These are phyloP conservation scores for Colletotrichum caudatum DNA, from an alignment of 2,329 filamentous ascomycete species.

Conservation along the genomic window DNA sequence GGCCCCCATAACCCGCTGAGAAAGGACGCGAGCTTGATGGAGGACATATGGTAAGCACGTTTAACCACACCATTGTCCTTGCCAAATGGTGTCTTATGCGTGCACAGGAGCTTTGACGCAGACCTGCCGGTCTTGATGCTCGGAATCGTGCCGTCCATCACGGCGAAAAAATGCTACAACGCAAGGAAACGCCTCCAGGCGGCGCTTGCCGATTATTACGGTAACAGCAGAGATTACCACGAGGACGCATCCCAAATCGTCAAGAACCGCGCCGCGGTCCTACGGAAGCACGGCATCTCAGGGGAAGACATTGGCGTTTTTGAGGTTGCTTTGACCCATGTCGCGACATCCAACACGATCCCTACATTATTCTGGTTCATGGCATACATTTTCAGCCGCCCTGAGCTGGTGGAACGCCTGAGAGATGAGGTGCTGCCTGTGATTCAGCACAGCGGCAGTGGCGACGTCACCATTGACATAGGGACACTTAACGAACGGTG, in stretches of 20 bases:
- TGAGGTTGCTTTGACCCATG: slow-evolving; percentile 49
- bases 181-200: slow-evolving; percentile 46
- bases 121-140: slow-evolving; percentile 42
- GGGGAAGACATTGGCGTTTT: slow-evolving; percentile 47
- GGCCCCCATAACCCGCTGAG: slow-evolving; percentile 58
- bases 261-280: slow-evolving; percentile 46
- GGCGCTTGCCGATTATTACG: slow-evolving; percentile 50
- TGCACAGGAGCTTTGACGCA: slow-evolving; percentile 14
- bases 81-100: neutral
- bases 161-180: slow-evolving; percentile 48
- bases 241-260: slow-evolving; percentile 47
- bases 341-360: slow-evolving; percentile 51
- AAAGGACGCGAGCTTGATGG: slow-evolving; percentile 47
- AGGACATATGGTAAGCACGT: slow-evolving; percentile 49
- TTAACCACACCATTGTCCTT: too few species aligned
- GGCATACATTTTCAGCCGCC: slow-evolving; percentile 47
- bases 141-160: slow-evolving; percentile 48
- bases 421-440: slow-evolving; percentile 45
- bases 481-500: slow-evolving; percentile 52
- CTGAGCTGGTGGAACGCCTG: slow-evolving; percentile 45
- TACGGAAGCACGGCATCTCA: slow-evolving; percentile 48
- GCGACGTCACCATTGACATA: slow-evolving; percentile 51
- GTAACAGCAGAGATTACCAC: slow-evolving; percentile 45
- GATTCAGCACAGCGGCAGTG: slow-evolving; percentile 26
- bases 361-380: slow-evolving; percentile 55